phyloP scores from a whole-genome alignment of 345 rosid genomes.

The Populus nigra region DNA sequence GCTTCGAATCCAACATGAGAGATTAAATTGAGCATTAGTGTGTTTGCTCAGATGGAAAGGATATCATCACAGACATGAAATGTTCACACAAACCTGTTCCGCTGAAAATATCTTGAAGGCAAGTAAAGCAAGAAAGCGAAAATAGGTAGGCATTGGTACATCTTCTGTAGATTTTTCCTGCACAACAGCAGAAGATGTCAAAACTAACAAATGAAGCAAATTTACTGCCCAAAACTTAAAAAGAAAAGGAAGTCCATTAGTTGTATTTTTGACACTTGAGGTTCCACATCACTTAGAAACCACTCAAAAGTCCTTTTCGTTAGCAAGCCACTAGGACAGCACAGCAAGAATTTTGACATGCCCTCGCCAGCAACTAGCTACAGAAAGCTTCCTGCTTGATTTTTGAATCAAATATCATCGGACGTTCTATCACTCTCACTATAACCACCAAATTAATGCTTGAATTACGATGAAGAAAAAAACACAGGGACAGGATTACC shows the following conservation, averaged over 20 bases:
- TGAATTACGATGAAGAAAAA: background rate
- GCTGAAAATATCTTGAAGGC: slow-evolving; percentile 85
- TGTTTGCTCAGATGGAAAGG: slow-evolving; percentile 1
- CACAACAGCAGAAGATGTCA: slow-evolving; percentile 11
- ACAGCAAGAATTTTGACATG: background rate
- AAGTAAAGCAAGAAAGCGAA: slow-evolving; percentile 82
- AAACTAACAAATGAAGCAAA: background rate
- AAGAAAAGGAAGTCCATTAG: background rate
- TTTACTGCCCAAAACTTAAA: background rate
- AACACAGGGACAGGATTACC: slow-evolving; percentile 36
- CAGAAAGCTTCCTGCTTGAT: background rate
- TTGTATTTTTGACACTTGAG: background rate
- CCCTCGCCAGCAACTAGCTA: background rate
- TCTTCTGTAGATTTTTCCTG: slow-evolving; percentile 72
- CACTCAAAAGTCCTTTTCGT: background rate
- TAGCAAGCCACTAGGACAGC: background rate
- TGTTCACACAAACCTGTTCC: slow-evolving; percentile 61
- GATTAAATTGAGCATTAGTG: background rate
- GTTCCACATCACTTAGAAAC: background rate
- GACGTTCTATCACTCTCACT: background rate
- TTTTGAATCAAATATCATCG: background rate
- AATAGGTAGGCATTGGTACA: slow-evolving; percentile 86
- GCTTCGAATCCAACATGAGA: background rate
- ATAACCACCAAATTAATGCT: background rate
- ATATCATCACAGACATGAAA: background rate